Percentiles rank a stretch among this genome's conserved stretches.
phyloP scores from a whole-genome alignment of 176 grass and related monocot genomes.

The Dactylis glomerata region DNA sequence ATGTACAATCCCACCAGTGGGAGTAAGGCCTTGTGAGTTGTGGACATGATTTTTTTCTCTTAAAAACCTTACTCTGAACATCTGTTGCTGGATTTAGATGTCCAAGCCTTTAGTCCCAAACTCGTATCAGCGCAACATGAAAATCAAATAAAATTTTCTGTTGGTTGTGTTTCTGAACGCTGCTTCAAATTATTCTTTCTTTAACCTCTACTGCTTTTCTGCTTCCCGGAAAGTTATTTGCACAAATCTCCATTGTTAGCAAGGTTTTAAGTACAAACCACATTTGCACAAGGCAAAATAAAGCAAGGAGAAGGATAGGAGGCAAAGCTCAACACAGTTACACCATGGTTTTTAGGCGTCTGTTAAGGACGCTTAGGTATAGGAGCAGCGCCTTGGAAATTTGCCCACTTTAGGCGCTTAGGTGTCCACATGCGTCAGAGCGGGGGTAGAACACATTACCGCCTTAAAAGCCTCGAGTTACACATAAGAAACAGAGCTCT shows the following conservation, averaged over 20 bases:
- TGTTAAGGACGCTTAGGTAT: too few species aligned
- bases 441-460: too few species aligned
- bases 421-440: too few species aligned
- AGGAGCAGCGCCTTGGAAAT: too few species aligned
- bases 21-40: neutral
- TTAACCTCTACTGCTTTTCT: neutral
- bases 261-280: neutral
- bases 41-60: neutral
- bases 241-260: neutral
- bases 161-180: neutral
- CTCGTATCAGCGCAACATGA: neutral
- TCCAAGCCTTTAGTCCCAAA: neutral
- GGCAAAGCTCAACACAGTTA: neutral
- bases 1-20: neutral
- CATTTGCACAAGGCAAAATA: neutral
- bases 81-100: neutral
- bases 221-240: constrained; percentile 7
- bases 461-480: too few species aligned
- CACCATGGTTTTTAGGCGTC: neutral
- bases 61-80: neutral
- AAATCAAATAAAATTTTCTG: neutral
- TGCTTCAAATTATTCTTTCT: constrained; percentile 1
- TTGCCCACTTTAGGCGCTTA: too few species aligned
- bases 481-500: neutral
- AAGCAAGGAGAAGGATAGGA: neutral